A percentile compares a stretch with the other conserved stretches of the same genome.
phyloP scores from a whole-genome alignment of 495 filamentous ascomycete species.

The Aspergillus biplanus region DNA sequence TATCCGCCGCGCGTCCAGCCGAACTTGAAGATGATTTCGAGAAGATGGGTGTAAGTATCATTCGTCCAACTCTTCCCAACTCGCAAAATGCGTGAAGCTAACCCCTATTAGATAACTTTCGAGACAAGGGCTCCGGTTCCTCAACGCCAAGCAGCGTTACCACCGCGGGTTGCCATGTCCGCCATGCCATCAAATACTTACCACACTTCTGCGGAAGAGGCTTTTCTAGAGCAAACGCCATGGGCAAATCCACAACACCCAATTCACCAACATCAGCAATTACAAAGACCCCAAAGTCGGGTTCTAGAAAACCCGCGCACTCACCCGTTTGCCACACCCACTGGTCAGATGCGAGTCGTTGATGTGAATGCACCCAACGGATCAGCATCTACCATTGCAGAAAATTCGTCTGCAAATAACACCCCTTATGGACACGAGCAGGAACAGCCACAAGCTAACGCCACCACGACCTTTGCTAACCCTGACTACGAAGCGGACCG shows the following conservation, averaged over 20 bases:
- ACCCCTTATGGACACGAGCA: conserved; percentile 51
- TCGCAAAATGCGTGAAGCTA: conserved; percentile 15
- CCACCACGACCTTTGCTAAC: conserved; percentile 32
- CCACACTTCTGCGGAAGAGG: conserved; percentile 70
- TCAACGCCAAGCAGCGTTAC: conserved; percentile 28
- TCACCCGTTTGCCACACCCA: conserved; percentile 55
- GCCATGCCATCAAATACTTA: conserved; percentile 43
- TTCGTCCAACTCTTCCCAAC: background rate
- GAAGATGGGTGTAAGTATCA: conserved; percentile 80
- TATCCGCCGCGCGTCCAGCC: conserved; percentile 67
- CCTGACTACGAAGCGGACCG: conserved; percentile 45
- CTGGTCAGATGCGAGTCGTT: conserved; percentile 54
- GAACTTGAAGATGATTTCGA: conserved; percentile 87
- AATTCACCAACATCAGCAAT: conserved; percentile 58
- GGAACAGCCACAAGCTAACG: conserved; percentile 31
- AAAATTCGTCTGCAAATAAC: conserved; percentile 53
- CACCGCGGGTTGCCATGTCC: conserved; percentile 37
- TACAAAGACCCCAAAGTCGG: conserved; percentile 40
- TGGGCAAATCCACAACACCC: conserved; percentile 91
- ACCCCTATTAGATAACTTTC: conserved; percentile 39
- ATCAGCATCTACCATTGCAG: conserved; percentile 60
- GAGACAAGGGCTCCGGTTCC: conserved; percentile 35
- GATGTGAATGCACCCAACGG: conserved; percentile 58
- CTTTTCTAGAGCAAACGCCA: conserved; percentile 79
- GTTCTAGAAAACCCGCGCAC: conserved; percentile 33